Conservation (phyloP, 306 rosid genomes). For the Trifolium subterraneum region DNA sequence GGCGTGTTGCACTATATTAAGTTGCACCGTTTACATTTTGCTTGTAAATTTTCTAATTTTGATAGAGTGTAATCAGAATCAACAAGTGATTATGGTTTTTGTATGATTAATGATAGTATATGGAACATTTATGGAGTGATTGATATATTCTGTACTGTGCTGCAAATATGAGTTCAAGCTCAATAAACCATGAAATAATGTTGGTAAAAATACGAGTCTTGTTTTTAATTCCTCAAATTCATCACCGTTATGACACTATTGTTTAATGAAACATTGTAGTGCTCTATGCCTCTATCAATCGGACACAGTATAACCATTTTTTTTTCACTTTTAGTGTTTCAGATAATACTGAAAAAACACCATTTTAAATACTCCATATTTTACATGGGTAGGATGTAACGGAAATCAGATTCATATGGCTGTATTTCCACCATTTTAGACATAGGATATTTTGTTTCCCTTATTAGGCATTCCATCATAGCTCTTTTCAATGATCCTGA, state of each 20-base stretch:
- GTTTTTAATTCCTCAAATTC: neutral
- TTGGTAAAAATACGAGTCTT: too few relatives aligned
- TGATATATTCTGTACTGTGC: neutral
- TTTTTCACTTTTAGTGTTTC: neutral
- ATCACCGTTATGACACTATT: neutral
- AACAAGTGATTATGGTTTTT: neutral
- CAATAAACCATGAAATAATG: neutral
- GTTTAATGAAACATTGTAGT: neutral
- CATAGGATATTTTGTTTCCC: slow-evolving; percentile 60
- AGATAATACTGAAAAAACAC: neutral
- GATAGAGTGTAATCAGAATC: slow-evolving; percentile 3
- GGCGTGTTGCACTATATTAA: neutral
- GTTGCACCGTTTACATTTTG: slow-evolving; percentile 26
- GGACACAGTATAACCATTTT: neutral
- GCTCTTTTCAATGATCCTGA: slow-evolving; percentile 70
- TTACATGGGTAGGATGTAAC: slow-evolving; percentile 63
- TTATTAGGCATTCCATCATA: slow-evolving; percentile 70
- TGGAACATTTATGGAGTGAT: neutral
- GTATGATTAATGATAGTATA: neutral
- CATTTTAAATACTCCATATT: neutral
- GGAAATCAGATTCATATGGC: slow-evolving; percentile 75
- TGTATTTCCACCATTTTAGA: slow-evolving; percentile 74
- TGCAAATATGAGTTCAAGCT: neutral
- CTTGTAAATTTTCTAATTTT: slow-evolving; percentile 9
- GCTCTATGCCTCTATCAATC: slow-evolving; percentile 12